Conservation (phyloP, 2,329 filamentous ascomycete species). For the Verticillium albo-atrum region DNA sequence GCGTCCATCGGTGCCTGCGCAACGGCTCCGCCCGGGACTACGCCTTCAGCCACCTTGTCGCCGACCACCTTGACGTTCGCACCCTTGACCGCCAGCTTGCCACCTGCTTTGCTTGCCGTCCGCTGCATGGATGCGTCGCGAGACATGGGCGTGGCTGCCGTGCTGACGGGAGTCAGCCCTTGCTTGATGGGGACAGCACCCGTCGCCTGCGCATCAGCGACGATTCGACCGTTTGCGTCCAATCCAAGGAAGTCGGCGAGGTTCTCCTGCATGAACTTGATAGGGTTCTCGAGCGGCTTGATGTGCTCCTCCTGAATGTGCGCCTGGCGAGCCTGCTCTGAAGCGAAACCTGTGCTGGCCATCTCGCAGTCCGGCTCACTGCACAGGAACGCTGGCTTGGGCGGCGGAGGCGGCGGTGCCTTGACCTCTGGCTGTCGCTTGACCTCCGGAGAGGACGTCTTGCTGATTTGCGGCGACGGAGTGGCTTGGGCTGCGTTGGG, state of each 20-base stretch:
- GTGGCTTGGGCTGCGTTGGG: slow-evolving; percentile 35
- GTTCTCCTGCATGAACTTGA: slow-evolving; percentile 47
- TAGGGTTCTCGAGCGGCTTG: slow-evolving; percentile 49
- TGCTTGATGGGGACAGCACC: slow-evolving; percentile 41
- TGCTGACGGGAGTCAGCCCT: slow-evolving; percentile 38
- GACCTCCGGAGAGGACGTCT: slow-evolving; percentile 42
- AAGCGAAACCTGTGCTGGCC: slow-evolving; percentile 43
- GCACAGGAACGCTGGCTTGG: slow-evolving; percentile 44
- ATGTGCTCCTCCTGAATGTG: slow-evolving; percentile 58
- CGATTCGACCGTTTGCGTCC: slow-evolving; percentile 42
- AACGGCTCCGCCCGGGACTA: slow-evolving; percentile 16
- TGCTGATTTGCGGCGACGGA: slow-evolving; percentile 43
- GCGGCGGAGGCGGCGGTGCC: slow-evolving; percentile 12
- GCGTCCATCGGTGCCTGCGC: slow-evolving; percentile 13
- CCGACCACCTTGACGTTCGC: slow-evolving; percentile 23
- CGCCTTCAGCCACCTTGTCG: slow-evolving; percentile 25
- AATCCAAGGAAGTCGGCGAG: slow-evolving; percentile 45
- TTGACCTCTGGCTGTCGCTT: slow-evolving; percentile 25
- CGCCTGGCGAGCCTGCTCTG: slow-evolving; percentile 46
- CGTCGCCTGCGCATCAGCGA: slow-evolving; percentile 21
- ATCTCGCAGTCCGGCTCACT: slow-evolving; percentile 51
- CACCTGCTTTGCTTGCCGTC: slow-evolving; percentile 39
- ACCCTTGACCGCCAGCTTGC: slow-evolving; percentile 25
- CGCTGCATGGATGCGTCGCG: slow-evolving; percentile 47
- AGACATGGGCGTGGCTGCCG: slow-evolving; percentile 44